These are phyloP conservation scores for Lupinus albus DNA, from an alignment of 306 rosid species.

Conservation along the genomic window DNA sequence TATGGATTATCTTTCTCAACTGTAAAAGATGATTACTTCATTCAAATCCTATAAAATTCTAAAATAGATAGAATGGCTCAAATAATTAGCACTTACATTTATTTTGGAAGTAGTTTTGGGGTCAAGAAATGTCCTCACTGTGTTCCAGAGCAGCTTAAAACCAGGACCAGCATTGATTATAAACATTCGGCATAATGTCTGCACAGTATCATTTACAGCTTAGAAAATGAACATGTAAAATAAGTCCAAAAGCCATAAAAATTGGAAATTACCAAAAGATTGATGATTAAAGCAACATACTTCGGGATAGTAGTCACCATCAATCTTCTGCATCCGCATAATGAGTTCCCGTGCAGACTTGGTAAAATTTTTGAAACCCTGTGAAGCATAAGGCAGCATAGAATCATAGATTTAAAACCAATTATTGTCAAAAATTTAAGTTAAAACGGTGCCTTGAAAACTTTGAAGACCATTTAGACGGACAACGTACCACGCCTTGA, in stretches of 20 bases:
- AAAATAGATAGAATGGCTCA: constrained; percentile 12
- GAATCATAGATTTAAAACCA: constrained; percentile 15
- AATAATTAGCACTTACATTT: constrained; percentile 64
- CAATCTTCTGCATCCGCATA: constrained; percentile 78
- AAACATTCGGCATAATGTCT: constrained; percentile 84
- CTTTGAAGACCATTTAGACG: constrained; percentile 25
- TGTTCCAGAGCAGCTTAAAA: constrained; percentile 87
- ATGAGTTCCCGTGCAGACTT: constrained; percentile 82
- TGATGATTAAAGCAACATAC: constrained; percentile 45
- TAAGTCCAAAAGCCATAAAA: constrained; percentile 34
- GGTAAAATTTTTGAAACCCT: constrained; percentile 86
- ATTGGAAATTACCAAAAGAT: constrained; percentile 22
- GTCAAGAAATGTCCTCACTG: constrained; percentile 82
- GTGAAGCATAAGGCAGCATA: constrained; percentile 32
- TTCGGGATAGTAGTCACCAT: constrained; percentile 93
- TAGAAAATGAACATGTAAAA: constrained; percentile 30
- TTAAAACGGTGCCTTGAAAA: constrained; percentile 28
- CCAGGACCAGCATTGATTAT: constrained; percentile 93
- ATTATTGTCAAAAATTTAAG: constrained; percentile 11
- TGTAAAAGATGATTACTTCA: constrained; percentile 22
- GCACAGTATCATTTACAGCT: constrained; percentile 45
- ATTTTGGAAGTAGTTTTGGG: constrained; percentile 87
- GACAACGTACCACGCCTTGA: constrained; percentile 79
- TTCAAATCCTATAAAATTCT: constrained; percentile 26
- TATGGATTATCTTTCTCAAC: constrained; percentile 27